These are phyloP conservation scores for Batkoa obscura DNA, from an alignment of 371 early-diverging fungal species.

Conservation along the genomic window DNA sequence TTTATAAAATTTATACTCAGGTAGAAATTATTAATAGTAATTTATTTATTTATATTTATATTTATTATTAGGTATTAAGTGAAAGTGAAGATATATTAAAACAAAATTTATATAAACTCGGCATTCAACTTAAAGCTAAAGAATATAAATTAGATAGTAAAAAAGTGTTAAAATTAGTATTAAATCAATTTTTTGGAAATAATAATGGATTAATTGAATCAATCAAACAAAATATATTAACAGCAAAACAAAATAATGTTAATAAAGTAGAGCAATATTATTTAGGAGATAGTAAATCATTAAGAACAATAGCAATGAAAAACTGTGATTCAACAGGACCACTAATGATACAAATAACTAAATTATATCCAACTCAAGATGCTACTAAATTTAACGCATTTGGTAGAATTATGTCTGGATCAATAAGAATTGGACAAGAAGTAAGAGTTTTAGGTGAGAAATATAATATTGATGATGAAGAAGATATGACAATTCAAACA, in stretches of 20 bases:
- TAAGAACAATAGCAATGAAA: conserved; percentile 49
- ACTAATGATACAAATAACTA: conserved; percentile 76
- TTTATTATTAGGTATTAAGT: conserved; percentile 34
- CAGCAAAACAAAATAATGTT: conserved; percentile 57
- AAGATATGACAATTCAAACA: conserved; percentile 76
- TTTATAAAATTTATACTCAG: conserved; percentile 87
- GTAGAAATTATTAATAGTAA: conserved; percentile 11
- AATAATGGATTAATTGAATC: conserved; percentile 78
- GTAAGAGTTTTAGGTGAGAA: conserved; percentile 85
- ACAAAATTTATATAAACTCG: conserved; percentile 47
- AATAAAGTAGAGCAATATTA: conserved; percentile 43
- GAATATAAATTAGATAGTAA: conserved; percentile 64
- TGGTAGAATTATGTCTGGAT: conserved; percentile 85
- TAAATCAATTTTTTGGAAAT: conserved; percentile 80
- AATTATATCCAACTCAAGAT: conserved; percentile 71
- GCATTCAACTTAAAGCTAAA: conserved; percentile 59
- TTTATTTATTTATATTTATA: neutral
- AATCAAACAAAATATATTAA: conserved; percentile 56
- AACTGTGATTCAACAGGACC: conserved; percentile 76
- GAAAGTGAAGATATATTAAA: conserved; percentile 49
- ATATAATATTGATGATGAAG: conserved; percentile 83
- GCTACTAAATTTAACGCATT: conserved; percentile 71
- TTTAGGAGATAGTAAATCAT: conserved; percentile 49
- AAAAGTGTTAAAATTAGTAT: conserved; percentile 56
- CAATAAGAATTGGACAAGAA: conserved; percentile 46